Evolutionary conservation across 129 eudicot genomes (phyloP), one percentile per base, ranked within the genome.

Genomic region (Ambrosia trifida): DNA sequence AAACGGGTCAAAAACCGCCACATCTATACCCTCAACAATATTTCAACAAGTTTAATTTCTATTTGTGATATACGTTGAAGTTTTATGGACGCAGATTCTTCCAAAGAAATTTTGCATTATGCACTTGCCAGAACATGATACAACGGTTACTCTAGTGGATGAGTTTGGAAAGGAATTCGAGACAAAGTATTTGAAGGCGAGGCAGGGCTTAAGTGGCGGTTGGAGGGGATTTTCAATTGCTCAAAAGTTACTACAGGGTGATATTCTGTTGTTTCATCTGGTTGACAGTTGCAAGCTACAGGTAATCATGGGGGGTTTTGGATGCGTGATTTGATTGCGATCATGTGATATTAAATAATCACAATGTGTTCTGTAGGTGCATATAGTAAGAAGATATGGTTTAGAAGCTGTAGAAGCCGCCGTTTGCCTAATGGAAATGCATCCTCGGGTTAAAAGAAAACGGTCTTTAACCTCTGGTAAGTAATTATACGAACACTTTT

Each of bases 371-470:
- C 47, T 68, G 28, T 30, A 68, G 72, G 72, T 68, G 44, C 72
- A 68, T 46, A 47, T 68, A 24, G 72, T 68, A 47, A 68, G 72
- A 68, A 68, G 72, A 68, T 68, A 68, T 14, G 45, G 72, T n/a
- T 47, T 68, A 47, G 72, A 66, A 20, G 40, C 71, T 13, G 71
- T 66, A 12, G 71, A 68, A 68, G 72, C 60, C 13, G 72, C 72
- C 8, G 18, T 49, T 24, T 46, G 72, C 31, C 44, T 68, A 68
- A 49, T 68, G 72, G 72, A 49, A 46, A 46, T 68, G 72, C 59
- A 68, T 28, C 72, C 72, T 46, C 72, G 72, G 2, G 72, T 68
- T 68, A 68, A 68, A 47, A 68, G 45, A 68, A 68, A 43, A 14
- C 35, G 43, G 2, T 24, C 44, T 0, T 31, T 47, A 13, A 68